These are phyloP conservation scores for Acer saccharum DNA, from an alignment of 345 rosid genomes.

Conservation along the genomic window DNA sequence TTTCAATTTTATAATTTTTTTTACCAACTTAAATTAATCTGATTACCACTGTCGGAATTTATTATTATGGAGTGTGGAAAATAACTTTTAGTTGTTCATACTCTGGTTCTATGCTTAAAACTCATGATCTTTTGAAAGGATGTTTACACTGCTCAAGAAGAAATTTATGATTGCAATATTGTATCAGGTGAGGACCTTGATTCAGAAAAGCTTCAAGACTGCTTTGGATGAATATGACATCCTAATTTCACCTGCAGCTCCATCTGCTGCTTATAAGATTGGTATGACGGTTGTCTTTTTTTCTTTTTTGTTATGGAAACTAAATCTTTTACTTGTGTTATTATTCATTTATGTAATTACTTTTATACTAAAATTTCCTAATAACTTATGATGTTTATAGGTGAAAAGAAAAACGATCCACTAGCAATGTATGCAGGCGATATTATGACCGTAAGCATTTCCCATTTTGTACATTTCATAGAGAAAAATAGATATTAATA, in stretches of 20 bases:
- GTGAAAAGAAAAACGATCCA: constrained; percentile 91
- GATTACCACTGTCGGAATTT: neutral
- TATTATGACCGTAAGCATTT: constrained; percentile 76
- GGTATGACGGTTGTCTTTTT: constrained; percentile 40
- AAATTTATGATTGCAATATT: constrained; percentile 29
- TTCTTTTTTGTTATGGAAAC: neutral
- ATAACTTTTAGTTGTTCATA: neutral
- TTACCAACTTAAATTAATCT: neutral
- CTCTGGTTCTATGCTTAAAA: neutral
- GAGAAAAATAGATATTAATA: neutral
- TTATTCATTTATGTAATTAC: neutral
- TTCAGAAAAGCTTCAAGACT: constrained; percentile 64
- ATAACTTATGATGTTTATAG: constrained; percentile 33
- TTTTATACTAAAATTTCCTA: neutral
- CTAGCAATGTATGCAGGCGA: constrained; percentile 96
- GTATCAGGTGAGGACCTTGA: constrained; percentile 77
- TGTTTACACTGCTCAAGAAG: constrained; percentile 23
- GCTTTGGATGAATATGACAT: constrained; percentile 77
- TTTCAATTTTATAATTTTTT: neutral
- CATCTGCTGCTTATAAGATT: constrained; percentile 86
- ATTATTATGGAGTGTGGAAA: neutral
- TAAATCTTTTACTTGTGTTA: neutral
- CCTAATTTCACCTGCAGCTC: constrained; percentile 91
- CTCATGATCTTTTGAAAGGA: neutral
- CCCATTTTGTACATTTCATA: neutral